These are phyloP conservation scores for Alisma plantagoaquatica DNA, from an alignment of 106 monocot species.

Conservation along the genomic window DNA sequence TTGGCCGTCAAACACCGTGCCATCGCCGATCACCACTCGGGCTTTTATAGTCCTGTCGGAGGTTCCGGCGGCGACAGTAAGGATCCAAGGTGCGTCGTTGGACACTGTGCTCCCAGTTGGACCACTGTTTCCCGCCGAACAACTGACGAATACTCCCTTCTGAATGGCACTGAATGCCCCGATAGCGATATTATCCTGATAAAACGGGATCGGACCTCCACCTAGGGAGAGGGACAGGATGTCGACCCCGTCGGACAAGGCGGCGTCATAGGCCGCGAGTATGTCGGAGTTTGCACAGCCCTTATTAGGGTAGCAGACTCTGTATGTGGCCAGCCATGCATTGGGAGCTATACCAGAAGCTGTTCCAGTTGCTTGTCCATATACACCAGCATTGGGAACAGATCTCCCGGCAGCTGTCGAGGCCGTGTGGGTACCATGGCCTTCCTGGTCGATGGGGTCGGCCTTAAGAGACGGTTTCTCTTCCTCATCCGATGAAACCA, in stretches of 20 bases:
- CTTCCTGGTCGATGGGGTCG: conserved; percentile 12
- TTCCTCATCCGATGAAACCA: conserved; percentile 57
- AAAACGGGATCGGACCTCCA: conserved; percentile 32
- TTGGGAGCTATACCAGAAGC: no score
- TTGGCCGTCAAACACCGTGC: conserved; percentile 13
- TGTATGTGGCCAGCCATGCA: no score
- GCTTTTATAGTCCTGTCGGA: conserved; percentile 16
- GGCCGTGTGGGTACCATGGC: conserved; percentile 12
- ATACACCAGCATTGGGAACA: conserved; percentile 25
- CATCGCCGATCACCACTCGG: conserved; percentile 7
- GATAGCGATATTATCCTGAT: conserved; percentile 31
- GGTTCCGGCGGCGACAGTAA: conserved; percentile 21
- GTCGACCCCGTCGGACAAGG: no score
- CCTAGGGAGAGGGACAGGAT: no score
- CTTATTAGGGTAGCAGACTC: no score
- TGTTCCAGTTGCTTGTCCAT: conserved; percentile 68
- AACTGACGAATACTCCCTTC: no score
- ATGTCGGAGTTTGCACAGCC: no score
- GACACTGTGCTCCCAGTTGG: conserved; percentile 1
- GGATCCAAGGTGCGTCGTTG: conserved; percentile 22
- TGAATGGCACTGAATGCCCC: conserved; percentile 30
- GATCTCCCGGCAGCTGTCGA: conserved; percentile 6
- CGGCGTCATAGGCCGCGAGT: conserved; percentile 37
- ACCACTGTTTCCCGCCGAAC: no score
- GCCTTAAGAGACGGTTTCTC: conserved; percentile 11